Percentiles rank a stretch among this genome's conserved stretches.
phyloP scores from a whole-genome alignment of 2,329 filamentous ascomycete species.

The Colletotrichum ledebouriae region DNA sequence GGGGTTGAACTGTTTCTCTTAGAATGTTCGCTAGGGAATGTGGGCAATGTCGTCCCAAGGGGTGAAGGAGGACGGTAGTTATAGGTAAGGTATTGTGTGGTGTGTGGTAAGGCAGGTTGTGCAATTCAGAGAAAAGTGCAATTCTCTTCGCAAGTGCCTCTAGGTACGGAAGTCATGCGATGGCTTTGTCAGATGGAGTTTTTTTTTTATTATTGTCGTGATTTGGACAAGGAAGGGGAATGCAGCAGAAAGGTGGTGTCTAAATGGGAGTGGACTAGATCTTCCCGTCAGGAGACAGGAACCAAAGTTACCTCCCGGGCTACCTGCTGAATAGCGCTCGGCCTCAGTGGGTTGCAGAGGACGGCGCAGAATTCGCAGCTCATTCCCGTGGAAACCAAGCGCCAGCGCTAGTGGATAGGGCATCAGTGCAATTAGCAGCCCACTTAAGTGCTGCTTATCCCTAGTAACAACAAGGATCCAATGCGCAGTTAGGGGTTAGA shows the following conservation, averaged over 20 bases:
- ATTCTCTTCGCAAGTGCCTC: too few relatives aligned
- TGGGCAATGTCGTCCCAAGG: background rate
- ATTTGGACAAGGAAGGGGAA: too few relatives aligned
- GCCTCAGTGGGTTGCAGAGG: background rate
- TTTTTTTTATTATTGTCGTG: too few relatives aligned
- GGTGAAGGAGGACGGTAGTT: background rate
- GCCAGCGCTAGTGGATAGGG: conserved; percentile 6
- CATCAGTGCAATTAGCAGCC: background rate
- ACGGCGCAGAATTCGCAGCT: conserved; percentile 16
- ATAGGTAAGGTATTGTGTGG: background rate
- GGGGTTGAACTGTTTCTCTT: conserved; percentile 7
- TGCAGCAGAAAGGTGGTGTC: too few relatives aligned
- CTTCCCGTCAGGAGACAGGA: too few relatives aligned
- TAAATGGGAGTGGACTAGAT: too few relatives aligned
- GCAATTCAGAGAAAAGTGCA: too few relatives aligned
- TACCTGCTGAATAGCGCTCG: conserved; percentile 6
- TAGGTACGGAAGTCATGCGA: too few relatives aligned
- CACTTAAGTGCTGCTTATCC: background rate
- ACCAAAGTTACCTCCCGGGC: background rate
- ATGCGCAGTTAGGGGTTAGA: too few relatives aligned
- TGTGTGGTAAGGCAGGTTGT: background rate
- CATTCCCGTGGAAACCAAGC: conserved; percentile 39
- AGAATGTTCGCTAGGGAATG: conserved; percentile 13
- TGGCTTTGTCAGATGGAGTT: too few relatives aligned
- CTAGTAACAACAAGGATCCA: too few relatives aligned